phyloP scores from a whole-genome alignment of 23 red algal species.

The Chondrus crispus region DNA sequence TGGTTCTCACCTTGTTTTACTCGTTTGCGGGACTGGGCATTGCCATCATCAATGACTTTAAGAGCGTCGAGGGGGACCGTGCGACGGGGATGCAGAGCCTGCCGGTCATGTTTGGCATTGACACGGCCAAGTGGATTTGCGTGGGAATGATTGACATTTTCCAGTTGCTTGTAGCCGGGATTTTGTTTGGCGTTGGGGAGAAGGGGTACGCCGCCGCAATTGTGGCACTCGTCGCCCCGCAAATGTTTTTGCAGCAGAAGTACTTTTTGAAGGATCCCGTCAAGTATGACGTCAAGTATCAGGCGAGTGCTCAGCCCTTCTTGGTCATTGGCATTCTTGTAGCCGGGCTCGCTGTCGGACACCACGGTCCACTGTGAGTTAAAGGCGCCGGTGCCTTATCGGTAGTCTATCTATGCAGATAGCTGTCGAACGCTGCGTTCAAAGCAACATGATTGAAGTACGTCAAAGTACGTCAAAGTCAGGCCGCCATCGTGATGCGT shows the following conservation, averaged over 20 bases:
- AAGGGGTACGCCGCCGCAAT: conserved; percentile 80
- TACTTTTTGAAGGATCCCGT: conserved; percentile 93
- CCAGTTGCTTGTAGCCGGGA: conserved; percentile 87
- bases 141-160: conserved; percentile 96
- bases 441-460: too few relatives aligned
- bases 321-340: conserved; percentile 97
- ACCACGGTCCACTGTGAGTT: conserved; percentile 84
- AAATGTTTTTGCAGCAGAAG: conserved; percentile 83
- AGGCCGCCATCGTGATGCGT: too few relatives aligned
- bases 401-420: too few relatives aligned
- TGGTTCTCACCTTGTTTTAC: conserved; percentile 93
- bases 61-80: conserved; percentile 93
- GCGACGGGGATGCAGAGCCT: conserved; percentile 79
- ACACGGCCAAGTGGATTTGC: conserved; percentile 92
- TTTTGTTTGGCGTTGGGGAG: conserved; percentile 74
- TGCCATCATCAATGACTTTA: conserved; percentile 99
- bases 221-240: conserved; percentile 75
- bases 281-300: conserved; percentile 98
- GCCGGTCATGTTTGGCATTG: conserved; percentile 94
- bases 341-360: conserved; percentile 85
- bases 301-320: conserved; percentile 97
- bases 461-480: too few relatives aligned
- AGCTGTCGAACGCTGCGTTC: too few relatives aligned
- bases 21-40: conserved; percentile 98
- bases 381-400: too few relatives aligned